A percentile compares a stretch with the other conserved stretches of the same genome.
phyloP scores from a whole-genome alignment of 495 filamentous ascomycete species.

The Penicillium argentinense region DNA sequence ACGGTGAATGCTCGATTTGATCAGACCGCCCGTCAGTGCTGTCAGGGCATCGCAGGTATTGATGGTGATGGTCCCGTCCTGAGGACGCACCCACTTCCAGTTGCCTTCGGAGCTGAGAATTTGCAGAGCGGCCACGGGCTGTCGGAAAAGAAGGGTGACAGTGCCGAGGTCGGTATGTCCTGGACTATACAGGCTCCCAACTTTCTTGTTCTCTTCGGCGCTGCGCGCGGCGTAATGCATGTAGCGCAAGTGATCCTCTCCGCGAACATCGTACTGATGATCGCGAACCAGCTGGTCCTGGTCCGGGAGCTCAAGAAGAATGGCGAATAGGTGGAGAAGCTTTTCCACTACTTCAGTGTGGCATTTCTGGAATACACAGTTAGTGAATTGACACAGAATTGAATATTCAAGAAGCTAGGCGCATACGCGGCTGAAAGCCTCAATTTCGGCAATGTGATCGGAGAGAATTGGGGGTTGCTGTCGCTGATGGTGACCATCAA shows the following conservation, averaged over 20 bases:
- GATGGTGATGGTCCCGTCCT: slow-evolving; percentile 52
- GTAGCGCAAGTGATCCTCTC: slow-evolving; percentile 52
- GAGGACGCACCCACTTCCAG: slow-evolving; percentile 45
- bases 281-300: slow-evolving; percentile 48
- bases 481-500: slow-evolving; percentile 43
- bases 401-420: no score
- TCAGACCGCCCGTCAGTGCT: slow-evolving; percentile 46
- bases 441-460: slow-evolving; percentile 33
- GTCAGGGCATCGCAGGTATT: slow-evolving; percentile 53
- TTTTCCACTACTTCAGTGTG: slow-evolving; percentile 49
- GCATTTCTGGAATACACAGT: slow-evolving; percentile 50
- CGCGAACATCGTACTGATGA: slow-evolving; percentile 47
- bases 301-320: slow-evolving; percentile 50
- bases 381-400: no score
- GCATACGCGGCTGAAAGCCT: slow-evolving; percentile 42
- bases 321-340: slow-evolving; percentile 52
- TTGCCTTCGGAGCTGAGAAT: slow-evolving; percentile 33
- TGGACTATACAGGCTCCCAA: slow-evolving; percentile 30
- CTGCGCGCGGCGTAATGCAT: slow-evolving; percentile 51
- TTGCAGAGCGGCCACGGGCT: slow-evolving; percentile 53
- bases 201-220: slow-evolving; percentile 40
- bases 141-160: slow-evolving; percentile 44
- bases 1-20: slow-evolving; percentile 54
- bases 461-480: slow-evolving; percentile 38
- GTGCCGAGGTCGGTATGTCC: slow-evolving; percentile 44